These are phyloP conservation scores for Hypoxylon sp. DNA, from an alignment of 2,329 filamentous ascomycete genomes.

Conservation along the genomic window DNA sequence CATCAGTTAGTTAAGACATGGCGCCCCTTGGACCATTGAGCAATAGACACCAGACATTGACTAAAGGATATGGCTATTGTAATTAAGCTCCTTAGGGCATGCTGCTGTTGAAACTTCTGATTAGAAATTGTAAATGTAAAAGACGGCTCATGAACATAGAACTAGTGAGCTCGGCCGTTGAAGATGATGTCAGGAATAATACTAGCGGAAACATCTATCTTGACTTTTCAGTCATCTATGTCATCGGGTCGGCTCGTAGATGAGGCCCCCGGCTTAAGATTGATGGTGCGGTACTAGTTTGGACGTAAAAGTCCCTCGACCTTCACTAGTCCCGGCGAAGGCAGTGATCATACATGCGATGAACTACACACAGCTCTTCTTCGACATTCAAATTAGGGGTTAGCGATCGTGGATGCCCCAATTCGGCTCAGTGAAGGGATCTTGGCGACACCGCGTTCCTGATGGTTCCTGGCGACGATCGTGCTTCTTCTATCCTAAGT, in stretches of 20 bases:
- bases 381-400: constrained; percentile 10
- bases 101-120: constrained; percentile 15
- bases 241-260: neutral
- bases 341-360: constrained; percentile 5
- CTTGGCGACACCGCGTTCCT: constrained; percentile 37
- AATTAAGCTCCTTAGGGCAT: constrained; percentile 1
- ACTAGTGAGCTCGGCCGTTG: constrained; percentile 9
- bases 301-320: neutral
- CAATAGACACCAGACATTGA: constrained; percentile 42
- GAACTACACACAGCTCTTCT: constrained; percentile 1
- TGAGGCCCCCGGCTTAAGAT: neutral
- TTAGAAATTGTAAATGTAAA: constrained; percentile 9
- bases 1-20: constrained; percentile 35
- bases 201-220: neutral
- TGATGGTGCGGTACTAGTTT: neutral
- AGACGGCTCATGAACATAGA: constrained; percentile 3
- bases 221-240: neutral
- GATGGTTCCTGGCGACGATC: constrained; percentile 33
- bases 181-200: constrained; percentile 24
- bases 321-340: constrained; percentile 7
- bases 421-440: constrained; percentile 29
- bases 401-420: constrained; percentile 14
- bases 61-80: constrained; percentile 20
- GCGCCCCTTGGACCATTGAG: constrained; percentile 34
- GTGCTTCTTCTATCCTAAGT: constrained; percentile 3